phyloP scores from a whole-genome alignment of 148 eudicot species.

The Persicaria tinctoria region DNA sequence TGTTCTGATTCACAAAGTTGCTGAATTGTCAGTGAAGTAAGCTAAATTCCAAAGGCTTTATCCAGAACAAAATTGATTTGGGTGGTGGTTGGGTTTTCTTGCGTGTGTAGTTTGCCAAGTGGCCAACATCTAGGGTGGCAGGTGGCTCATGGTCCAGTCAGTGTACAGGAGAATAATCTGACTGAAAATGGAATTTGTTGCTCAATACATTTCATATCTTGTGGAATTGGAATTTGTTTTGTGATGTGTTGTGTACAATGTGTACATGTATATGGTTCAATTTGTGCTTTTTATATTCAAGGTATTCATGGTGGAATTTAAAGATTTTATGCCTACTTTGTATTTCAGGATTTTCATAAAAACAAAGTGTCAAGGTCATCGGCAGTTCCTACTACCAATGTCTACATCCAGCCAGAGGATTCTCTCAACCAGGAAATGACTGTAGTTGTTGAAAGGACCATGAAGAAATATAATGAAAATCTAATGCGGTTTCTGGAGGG shows the following conservation, averaged over 20 bases:
- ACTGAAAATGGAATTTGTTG: background rate
- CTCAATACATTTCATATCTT: background rate
- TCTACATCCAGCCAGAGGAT: constrained; percentile 73
- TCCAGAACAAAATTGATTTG: background rate
- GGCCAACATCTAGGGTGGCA: background rate
- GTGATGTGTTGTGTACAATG: background rate
- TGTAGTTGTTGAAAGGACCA: constrained; percentile 70
- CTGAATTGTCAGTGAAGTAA: background rate
- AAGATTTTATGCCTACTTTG: background rate
- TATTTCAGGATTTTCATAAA: constrained; percentile 80
- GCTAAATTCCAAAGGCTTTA: background rate
- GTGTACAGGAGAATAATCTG: background rate
- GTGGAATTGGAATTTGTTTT: background rate
- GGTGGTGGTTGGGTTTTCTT: background rate
- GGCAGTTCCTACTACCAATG: constrained; percentile 49
- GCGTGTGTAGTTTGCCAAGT: background rate
- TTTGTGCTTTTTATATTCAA: background rate
- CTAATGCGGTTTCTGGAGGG: constrained; percentile 98
- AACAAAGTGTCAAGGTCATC: constrained; percentile 80
- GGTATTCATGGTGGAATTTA: background rate
- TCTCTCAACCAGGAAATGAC: constrained; percentile 57
- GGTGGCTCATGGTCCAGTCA: background rate
- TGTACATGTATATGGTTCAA: background rate
- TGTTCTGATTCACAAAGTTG: background rate
- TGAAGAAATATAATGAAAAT: constrained; percentile 90